Conservation (phyloP, 2,329 filamentous ascomycete genomes). For the Emericellopsis atlantica region DNA sequence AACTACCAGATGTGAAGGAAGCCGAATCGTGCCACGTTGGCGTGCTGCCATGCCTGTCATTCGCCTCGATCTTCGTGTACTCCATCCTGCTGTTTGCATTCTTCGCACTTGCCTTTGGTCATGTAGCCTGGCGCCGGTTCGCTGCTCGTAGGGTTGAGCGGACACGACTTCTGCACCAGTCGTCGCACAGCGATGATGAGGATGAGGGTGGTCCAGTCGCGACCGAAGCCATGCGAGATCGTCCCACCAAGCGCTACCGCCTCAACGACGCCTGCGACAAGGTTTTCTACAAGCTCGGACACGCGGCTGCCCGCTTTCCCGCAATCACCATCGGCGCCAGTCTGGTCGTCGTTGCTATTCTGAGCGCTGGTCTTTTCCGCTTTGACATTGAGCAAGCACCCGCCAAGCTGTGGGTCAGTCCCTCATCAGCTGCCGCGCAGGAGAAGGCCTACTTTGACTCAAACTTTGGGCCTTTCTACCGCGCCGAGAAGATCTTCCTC, state of each 20-base stretch:
- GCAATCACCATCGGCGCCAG: constrained; percentile 68
- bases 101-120: constrained; percentile 54
- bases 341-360: constrained; percentile 59
- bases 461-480: constrained; percentile 92
- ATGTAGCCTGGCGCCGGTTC: constrained; percentile 64
- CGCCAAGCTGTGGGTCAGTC: constrained; percentile 92
- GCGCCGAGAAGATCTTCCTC: constrained; percentile 83
- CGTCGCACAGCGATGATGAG: constrained; percentile 77
- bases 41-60: constrained; percentile 81
- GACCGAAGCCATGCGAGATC: constrained; percentile 64
- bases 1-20: constrained; percentile 62
- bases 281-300: constrained; percentile 69
- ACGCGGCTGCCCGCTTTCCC: constrained; percentile 71
- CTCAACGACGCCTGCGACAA: constrained; percentile 75
- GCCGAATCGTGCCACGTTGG: constrained; percentile 70
- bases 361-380: constrained; percentile 78
- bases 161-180: constrained; percentile 76
- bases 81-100: constrained; percentile 59
- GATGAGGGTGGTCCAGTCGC: constrained; percentile 75
- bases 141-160: constrained; percentile 65
- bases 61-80: constrained; percentile 82
- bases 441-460: constrained; percentile 91
- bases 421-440: constrained; percentile 75
- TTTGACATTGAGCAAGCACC: constrained; percentile 89
- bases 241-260: constrained; percentile 66